A percentile compares a stretch with the other conserved stretches of the same genome.
Evolutionary conservation across 495 filamentous ascomycete genomes (phyloP).

Genomic region (Podospora sp.): DNA sequence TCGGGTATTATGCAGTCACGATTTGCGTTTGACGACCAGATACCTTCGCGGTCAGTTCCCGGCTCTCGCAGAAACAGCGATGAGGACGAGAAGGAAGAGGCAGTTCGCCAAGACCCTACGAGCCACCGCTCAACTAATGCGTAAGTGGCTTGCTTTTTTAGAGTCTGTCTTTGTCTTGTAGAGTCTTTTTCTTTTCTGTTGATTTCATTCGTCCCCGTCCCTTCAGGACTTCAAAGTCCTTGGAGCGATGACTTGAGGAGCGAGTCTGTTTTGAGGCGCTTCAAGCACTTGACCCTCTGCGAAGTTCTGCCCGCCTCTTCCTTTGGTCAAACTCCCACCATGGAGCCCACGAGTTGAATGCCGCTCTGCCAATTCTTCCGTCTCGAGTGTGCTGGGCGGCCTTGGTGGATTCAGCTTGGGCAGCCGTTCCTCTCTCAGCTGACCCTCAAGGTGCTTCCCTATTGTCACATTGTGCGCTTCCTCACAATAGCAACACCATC

Average conservation of each 20-base stretch:
- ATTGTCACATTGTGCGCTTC: neutral
- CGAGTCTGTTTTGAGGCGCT: too few relatives aligned
- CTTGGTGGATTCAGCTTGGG: neutral
- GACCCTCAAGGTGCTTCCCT: too few relatives aligned
- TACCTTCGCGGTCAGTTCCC: conserved; percentile 82
- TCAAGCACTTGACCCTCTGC: too few relatives aligned
- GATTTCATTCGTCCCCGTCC: neutral
- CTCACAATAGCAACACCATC: neutral
- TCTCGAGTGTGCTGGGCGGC: too few relatives aligned
- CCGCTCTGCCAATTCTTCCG: too few relatives aligned
- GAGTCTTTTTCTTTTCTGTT: neutral
- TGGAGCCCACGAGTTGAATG: too few relatives aligned
- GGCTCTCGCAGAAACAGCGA: conserved; percentile 82
- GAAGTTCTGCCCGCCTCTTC: too few relatives aligned
- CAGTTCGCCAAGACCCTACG: conserved; percentile 64
- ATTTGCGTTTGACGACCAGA: conserved; percentile 56
- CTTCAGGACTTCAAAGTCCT: too few relatives aligned
- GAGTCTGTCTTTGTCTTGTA: neutral
- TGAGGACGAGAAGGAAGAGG: conserved; percentile 72
- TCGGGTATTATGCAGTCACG: conserved; percentile 55
- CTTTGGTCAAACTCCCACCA: too few relatives aligned
- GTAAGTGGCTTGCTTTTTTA: conserved; percentile 54
- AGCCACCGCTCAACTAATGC: conserved; percentile 66
- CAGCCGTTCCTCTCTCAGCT: neutral
- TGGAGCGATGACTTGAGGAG: too few relatives aligned